Conservation (phyloP, 2,329 filamentous ascomycete species). For the Fusarium decemcellulare region DNA sequence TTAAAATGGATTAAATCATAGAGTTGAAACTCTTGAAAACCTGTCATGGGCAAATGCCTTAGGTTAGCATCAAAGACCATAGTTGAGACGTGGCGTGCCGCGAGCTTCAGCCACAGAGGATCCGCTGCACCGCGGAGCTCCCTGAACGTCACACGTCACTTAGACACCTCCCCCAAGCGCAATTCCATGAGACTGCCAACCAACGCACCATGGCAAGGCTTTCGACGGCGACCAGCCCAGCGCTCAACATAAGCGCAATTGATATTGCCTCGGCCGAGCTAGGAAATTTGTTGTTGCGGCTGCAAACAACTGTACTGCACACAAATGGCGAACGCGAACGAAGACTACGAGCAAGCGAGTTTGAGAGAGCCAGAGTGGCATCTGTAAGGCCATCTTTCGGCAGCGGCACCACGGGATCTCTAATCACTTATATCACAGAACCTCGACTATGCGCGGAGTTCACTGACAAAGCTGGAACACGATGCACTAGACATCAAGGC, state of each 20-base stretch:
- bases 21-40: neutral
- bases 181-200: constrained; percentile 19
- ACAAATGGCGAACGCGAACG: constrained; percentile 71
- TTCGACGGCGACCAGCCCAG: constrained; percentile 30
- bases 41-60: too few relatives aligned
- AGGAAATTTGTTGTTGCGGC: constrained; percentile 73
- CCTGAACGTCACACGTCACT: constrained; percentile 48
- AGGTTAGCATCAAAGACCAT: neutral
- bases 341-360: constrained; percentile 72
- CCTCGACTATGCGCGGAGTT: constrained; percentile 77
- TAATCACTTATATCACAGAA: constrained; percentile 65
- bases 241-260: constrained; percentile 39
- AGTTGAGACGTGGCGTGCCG: constrained; percentile 44
- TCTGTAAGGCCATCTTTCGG: constrained; percentile 56
- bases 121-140: constrained; percentile 34
- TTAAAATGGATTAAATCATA: too few relatives aligned
- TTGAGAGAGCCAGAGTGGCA: constrained; percentile 68
- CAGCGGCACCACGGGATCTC: neutral
- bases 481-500: constrained; percentile 73
- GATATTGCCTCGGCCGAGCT: constrained; percentile 64
- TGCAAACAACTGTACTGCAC: constrained; percentile 76
- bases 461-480: constrained; percentile 80
- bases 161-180: constrained; percentile 26
- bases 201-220: constrained; percentile 47
- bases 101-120: constrained; percentile 45